phyloP scores from a whole-genome alignment of 257 asterid species.

The Solanum peruvianum region DNA sequence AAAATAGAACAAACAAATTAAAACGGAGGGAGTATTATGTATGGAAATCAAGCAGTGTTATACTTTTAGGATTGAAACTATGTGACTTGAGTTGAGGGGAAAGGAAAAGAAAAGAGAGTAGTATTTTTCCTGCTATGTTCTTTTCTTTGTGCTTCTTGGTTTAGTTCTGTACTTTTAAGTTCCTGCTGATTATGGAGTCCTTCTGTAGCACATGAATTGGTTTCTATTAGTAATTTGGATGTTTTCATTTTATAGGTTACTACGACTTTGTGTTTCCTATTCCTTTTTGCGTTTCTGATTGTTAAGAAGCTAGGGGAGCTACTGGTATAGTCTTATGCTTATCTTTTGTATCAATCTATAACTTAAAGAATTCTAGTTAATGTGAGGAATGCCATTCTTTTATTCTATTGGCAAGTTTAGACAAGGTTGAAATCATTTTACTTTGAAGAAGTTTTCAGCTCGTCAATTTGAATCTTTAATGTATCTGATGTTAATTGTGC shows the following conservation, averaged over 20 bases:
- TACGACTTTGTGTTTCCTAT: background rate
- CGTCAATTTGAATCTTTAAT: background rate
- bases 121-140: background rate
- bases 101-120: background rate
- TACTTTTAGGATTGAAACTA: background rate
- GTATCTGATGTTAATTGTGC: background rate
- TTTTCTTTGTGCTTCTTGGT: background rate
- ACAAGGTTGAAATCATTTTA: background rate
- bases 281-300: background rate
- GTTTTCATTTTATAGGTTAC: background rate
- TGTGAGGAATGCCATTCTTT: background rate
- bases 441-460: background rate
- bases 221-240: background rate
- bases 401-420: background rate
- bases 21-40: background rate
- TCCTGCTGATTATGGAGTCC: background rate
- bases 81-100: background rate
- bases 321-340: background rate
- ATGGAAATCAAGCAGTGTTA: background rate
- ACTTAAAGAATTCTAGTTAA: background rate
- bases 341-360: background rate
- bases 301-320: background rate
- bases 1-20: background rate
- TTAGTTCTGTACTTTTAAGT: background rate
- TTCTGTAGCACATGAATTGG: background rate